Conservation (phyloP, 2,329 filamentous ascomycete genomes). For the Emmonsiellopsis sp. region DNA sequence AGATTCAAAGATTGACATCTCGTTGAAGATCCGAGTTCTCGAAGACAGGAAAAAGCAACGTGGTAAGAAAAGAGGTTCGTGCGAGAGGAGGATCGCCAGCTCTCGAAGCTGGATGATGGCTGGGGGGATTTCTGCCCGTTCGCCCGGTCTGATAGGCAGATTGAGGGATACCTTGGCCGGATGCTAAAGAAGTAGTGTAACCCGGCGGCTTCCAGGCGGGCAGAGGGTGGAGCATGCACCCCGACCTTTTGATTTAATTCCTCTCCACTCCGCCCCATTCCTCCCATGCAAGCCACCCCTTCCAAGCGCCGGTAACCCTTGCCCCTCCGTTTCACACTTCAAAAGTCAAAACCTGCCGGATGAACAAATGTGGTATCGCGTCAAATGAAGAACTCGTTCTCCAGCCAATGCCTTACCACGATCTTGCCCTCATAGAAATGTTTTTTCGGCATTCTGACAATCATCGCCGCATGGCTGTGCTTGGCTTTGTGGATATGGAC, state of each 20-base stretch:
- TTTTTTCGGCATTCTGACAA: conserved; percentile 60
- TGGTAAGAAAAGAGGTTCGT: not conserved
- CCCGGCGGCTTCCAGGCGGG: not conserved
- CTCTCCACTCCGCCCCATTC: conserved; percentile 3
- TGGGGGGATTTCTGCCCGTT: not conserved
- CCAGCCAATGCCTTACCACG: conserved; percentile 72
- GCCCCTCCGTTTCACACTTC: not conserved
- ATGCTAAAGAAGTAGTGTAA: not conserved
- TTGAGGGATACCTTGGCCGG: not conserved
- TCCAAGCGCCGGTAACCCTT: not conserved
- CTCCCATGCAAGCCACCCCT: not conserved
- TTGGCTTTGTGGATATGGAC: conserved; percentile 50
- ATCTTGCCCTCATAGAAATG: conserved; percentile 66
- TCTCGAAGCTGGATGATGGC: not conserved
- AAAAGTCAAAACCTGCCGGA: too few species aligned
- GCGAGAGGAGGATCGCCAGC: not conserved
- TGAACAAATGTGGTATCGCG: not conserved
- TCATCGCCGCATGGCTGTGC: conserved; percentile 87
- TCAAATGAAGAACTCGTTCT: conserved; percentile 52
- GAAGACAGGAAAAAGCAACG: too few species aligned
- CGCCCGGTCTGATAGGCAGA: not conserved
- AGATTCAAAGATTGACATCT: too few species aligned
- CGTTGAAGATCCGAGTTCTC: too few species aligned
- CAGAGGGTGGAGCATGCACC: not conserved
- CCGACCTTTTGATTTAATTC: not conserved